Conservation (phyloP, 108 stramenopile species). For the Fragilariopsis cylindrus region DNA sequence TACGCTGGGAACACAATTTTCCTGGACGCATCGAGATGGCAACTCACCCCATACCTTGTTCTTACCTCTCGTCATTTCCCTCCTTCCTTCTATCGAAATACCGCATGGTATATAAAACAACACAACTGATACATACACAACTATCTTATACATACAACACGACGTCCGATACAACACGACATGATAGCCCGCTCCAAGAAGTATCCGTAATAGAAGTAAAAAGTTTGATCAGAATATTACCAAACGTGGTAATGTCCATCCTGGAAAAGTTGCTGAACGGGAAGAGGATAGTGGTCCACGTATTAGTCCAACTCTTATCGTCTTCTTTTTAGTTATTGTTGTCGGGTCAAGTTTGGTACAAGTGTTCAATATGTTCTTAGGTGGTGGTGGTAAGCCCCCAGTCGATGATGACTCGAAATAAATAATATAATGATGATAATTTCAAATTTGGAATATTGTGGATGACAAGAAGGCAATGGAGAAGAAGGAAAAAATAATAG, state of each 20-base stretch:
- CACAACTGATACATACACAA: too few species aligned
- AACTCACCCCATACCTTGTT: too few species aligned
- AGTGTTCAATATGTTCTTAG: slow-evolving; percentile 69
- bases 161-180: too few species aligned
- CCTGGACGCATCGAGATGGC: too few species aligned
- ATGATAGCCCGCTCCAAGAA: slow-evolving; percentile 71
- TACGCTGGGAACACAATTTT: too few species aligned
- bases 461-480: too few species aligned
- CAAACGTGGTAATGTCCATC: slow-evolving; percentile 76
- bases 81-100: too few species aligned
- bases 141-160: too few species aligned
- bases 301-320: slow-evolving; percentile 57
- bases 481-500: too few species aligned
- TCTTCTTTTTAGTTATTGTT: slow-evolving; percentile 78
- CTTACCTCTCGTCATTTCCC: too few species aligned
- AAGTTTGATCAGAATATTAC: slow-evolving; percentile 84
- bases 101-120: too few species aligned
- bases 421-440: not conserved
- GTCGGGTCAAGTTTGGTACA: slow-evolving; percentile 79
- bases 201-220: slow-evolving; percentile 71
- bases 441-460: not conserved
- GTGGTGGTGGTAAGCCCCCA: slow-evolving; percentile 19
- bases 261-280: slow-evolving; percentile 75
- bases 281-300: slow-evolving; percentile 51
- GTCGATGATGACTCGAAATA: not conserved